A percentile compares a stretch with the other conserved stretches of the same genome.
These are phyloP conservation scores for Ustilago hordei DNA, from an alignment of 1,284 basidiomycete species.

Conservation along the genomic window DNA sequence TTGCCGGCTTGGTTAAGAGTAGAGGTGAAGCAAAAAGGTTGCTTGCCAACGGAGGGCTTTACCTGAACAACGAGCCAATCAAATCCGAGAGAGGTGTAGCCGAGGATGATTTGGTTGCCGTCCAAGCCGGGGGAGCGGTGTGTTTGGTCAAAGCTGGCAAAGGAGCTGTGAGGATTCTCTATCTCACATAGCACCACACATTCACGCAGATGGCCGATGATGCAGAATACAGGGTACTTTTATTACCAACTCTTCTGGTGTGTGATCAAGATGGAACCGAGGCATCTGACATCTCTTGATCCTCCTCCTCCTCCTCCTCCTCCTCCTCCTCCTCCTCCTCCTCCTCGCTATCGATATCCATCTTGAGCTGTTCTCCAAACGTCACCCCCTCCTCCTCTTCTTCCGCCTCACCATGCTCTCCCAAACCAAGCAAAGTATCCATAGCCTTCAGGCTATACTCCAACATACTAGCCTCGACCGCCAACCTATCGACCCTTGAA, in stretches of 20 bases:
- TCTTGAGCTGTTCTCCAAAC: conserved; percentile 23
- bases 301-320: background rate
- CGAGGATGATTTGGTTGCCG: conserved; percentile 11
- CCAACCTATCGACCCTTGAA: conserved; percentile 82
- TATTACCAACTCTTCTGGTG: background rate
- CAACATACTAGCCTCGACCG: conserved; percentile 92
- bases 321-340: conserved; percentile 1
- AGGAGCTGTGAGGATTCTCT: conserved; percentile 14
- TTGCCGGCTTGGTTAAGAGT: conserved; percentile 19
- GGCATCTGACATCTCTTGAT: conserved; percentile 29
- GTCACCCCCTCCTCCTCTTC: conserved; percentile 9
- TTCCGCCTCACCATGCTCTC: conserved; percentile 10
- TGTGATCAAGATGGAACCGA: background rate
- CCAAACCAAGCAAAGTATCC: conserved; percentile 73
- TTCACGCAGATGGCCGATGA: background rate
- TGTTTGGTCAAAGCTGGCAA: conserved; percentile 33
- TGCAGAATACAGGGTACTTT: background rate
- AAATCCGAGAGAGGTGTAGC: background rate
- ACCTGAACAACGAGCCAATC: conserved; percentile 34
- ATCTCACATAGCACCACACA: background rate
- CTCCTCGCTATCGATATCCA: background rate
- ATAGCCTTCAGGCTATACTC: conserved; percentile 93
- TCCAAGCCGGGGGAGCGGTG: background rate
- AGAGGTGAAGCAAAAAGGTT: conserved; percentile 39
- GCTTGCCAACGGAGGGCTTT: conserved; percentile 26